Conservation (phyloP, 192 early-diverging fungal species). For the Coemansia sp. region DNA sequence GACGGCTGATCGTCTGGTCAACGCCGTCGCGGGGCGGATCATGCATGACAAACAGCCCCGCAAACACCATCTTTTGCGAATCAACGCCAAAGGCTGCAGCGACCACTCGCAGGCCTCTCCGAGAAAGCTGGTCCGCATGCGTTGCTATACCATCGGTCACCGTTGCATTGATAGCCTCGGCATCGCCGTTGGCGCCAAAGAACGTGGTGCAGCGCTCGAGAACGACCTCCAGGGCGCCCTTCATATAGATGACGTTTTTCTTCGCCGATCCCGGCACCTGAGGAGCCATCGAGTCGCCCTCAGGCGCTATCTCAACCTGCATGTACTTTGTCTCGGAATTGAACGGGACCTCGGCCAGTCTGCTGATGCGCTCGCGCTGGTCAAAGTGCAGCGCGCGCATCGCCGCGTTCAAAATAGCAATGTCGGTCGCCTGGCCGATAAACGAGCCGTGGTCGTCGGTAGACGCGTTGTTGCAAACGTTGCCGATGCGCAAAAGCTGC, state of each 20-base stretch:
- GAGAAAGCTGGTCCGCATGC: slow-evolving; percentile 66
- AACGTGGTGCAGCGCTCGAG: slow-evolving; percentile 69
- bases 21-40: slow-evolving; percentile 88
- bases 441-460: slow-evolving; percentile 68
- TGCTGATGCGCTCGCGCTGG: slow-evolving; percentile 61
- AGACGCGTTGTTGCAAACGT: slow-evolving; percentile 88
- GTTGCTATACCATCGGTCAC: slow-evolving; percentile 59
- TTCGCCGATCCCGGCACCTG: slow-evolving; percentile 7
- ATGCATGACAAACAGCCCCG: slow-evolving; percentile 82
- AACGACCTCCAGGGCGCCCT: slow-evolving; percentile 84
- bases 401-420: slow-evolving; percentile 79
- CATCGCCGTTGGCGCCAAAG: slow-evolving; percentile 54
- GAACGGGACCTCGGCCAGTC: slow-evolving; percentile 83
- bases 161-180: slow-evolving; percentile 55
- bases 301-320: slow-evolving; percentile 59
- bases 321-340: slow-evolving; percentile 93
- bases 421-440: slow-evolving; percentile 92
- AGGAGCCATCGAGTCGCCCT: slow-evolving; percentile 26
- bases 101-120: slow-evolving; percentile 82
- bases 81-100: slow-evolving; percentile 71
- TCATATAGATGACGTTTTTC: slow-evolving; percentile 59
- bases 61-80: slow-evolving; percentile 62
- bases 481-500: slow-evolving; percentile 61
- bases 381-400: slow-evolving; percentile 62
- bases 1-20: slow-evolving; percentile 64